These are phyloP conservation scores for Hygrocybe punicea DNA, from an alignment of 768 basidiomycete genomes.

Conservation along the genomic window DNA sequence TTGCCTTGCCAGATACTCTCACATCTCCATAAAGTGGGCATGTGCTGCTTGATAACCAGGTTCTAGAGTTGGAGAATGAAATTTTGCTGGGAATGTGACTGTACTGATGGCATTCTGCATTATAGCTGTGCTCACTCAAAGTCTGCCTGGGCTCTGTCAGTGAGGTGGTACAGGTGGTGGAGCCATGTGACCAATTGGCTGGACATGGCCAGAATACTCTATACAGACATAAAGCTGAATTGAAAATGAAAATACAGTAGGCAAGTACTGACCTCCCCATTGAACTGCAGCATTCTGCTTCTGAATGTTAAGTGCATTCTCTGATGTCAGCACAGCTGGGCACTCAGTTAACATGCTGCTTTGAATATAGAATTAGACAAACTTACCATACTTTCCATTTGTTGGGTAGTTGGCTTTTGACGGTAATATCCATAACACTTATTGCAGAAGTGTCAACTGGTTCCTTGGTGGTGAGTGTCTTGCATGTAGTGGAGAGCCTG, in stretches of 20 bases:
- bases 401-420: not conserved
- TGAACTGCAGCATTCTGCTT: not conserved
- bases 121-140: not conserved
- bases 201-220: not conserved
- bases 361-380: not conserved
- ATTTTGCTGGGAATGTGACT: not conserved
- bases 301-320: not conserved
- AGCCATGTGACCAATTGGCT: not conserved
- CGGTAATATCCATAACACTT: not conserved
- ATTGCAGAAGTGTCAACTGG: not conserved
- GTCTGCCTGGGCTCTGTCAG: not conserved
- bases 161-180: not conserved
- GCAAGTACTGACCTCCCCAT: conserved; percentile 1
- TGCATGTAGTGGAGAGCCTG: not conserved
- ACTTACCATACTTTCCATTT: not conserved
- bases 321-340: not conserved
- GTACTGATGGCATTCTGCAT: not conserved
- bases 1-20: not conserved
- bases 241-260: not conserved
- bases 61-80: not conserved
- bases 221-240: not conserved
- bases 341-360: no score
- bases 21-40: not conserved
- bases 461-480: not conserved
- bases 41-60: conserved; percentile 5